Percentiles rank a stretch among this genome's conserved stretches.
These are phyloP conservation scores for Yamadazyma sp. DNA, from an alignment of 805 yeast genomes.

Conservation along the genomic window DNA sequence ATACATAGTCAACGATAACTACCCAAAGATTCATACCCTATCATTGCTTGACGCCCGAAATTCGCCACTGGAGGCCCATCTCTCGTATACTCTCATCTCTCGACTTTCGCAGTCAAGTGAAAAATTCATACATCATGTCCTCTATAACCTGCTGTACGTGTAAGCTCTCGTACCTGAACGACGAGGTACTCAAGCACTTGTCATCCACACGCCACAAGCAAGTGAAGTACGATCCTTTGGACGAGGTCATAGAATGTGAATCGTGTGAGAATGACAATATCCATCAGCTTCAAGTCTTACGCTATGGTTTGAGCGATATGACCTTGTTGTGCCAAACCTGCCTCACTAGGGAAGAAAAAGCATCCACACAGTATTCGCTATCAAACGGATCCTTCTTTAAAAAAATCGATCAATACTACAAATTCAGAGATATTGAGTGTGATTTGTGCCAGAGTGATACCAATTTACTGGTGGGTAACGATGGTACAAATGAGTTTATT, in stretches of 20 bases:
- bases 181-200: constrained; percentile 52
- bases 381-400: constrained; percentile 56
- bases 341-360: constrained; percentile 40
- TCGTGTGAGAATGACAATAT: constrained; percentile 55
- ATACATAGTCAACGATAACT: too few species aligned
- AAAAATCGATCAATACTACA: constrained; percentile 47
- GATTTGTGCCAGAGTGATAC: constrained; percentile 42
- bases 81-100: too few species aligned
- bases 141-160: constrained; percentile 15
- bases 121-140: constrained; percentile 5
- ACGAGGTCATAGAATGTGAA: constrained; percentile 53
- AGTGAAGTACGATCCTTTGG: constrained; percentile 31
- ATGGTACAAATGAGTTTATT: constrained; percentile 22
- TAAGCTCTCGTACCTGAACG: constrained; percentile 6
- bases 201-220: constrained; percentile 54
- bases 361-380: constrained; percentile 50
- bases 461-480: constrained; percentile 36
- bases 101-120: too few species aligned
- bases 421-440: constrained; percentile 53
- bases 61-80: too few species aligned
- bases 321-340: constrained; percentile 49
- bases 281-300: constrained; percentile 49
- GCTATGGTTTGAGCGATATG: constrained; percentile 59
- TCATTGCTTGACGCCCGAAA: too few species aligned
- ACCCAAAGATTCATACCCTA: too few species aligned